Percentiles rank a stretch among this genome's conserved stretches.
Evolutionary conservation across 108 stramenopile species (phyloP).

Genomic region (Hondaea fermentalgiana): DNA sequence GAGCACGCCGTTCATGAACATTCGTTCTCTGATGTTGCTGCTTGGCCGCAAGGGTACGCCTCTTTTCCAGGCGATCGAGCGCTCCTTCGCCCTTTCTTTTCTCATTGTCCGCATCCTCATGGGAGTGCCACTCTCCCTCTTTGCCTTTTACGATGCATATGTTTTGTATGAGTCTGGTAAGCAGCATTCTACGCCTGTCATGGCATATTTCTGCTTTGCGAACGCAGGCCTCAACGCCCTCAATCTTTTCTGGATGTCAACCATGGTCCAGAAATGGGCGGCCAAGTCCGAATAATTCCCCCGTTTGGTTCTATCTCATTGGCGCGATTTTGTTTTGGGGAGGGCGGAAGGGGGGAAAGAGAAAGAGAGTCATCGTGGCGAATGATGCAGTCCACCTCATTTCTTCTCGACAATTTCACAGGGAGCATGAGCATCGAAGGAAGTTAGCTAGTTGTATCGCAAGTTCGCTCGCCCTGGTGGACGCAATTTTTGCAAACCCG

Average conservation of each 20-base stretch:
- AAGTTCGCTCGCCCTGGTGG: too few relatives aligned
- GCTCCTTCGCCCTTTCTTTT: neutral
- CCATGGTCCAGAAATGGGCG: neutral
- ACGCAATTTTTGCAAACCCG: too few relatives aligned
- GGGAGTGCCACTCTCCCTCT: neutral
- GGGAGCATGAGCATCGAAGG: too few relatives aligned
- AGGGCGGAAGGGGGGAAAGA: too few relatives aligned
- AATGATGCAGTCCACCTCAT: too few relatives aligned
- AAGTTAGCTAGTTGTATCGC: too few relatives aligned
- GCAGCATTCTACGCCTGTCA: neutral
- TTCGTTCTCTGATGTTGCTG: neutral
- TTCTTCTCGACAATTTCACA: too few relatives aligned
- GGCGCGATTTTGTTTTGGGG: too few relatives aligned
- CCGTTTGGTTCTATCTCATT: too few relatives aligned
- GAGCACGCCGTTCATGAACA: conserved; percentile 3
- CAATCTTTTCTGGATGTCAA: neutral
- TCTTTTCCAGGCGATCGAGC: neutral
- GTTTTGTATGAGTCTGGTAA: neutral
- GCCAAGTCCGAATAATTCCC: too few relatives aligned
- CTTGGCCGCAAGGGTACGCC: neutral
- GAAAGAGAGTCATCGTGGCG: too few relatives aligned
- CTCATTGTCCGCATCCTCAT: neutral
- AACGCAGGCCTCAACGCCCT: neutral
- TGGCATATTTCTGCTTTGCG: neutral
- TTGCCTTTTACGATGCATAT: neutral